phyloP scores from a whole-genome alignment of 345 rosid species.

The Conringia planisiliqua region DNA sequence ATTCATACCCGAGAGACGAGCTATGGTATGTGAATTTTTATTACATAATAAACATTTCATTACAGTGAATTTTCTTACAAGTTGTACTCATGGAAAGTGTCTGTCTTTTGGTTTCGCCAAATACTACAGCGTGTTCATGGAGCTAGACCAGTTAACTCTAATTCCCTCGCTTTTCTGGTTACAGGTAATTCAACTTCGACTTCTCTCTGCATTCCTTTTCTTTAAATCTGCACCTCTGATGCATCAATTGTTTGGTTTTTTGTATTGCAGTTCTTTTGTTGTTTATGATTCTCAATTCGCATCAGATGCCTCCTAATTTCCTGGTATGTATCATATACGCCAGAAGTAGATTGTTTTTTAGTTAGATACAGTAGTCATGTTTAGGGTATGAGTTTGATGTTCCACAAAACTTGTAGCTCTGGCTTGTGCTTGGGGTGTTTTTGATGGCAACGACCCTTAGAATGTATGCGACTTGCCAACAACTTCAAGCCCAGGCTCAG shows the following conservation, averaged over 20 bases:
- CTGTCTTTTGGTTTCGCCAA: neutral
- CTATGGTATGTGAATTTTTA: slow-evolving; percentile 45
- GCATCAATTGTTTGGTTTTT: slow-evolving; percentile 1
- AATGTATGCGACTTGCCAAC: slow-evolving; percentile 95
- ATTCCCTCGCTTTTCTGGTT: slow-evolving; percentile 87
- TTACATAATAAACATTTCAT: neutral
- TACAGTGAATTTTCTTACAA: neutral
- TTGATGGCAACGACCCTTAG: slow-evolving; percentile 82
- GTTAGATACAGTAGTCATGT: neutral
- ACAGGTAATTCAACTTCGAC: slow-evolving; percentile 49
- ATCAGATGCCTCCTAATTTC: slow-evolving; percentile 92
- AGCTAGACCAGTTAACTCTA: slow-evolving; percentile 75
- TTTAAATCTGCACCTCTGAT: neutral
- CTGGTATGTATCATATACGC: slow-evolving; percentile 46
- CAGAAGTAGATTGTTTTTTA: neutral
- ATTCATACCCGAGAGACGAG: slow-evolving; percentile 64
- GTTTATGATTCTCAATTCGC: slow-evolving; percentile 93
- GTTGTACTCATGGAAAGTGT: slow-evolving; percentile 5
- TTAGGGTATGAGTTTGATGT: slow-evolving; percentile 10
- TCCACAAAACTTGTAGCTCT: slow-evolving; percentile 51
- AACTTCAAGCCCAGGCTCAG: slow-evolving; percentile 92
- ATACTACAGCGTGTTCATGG: slow-evolving; percentile 72
- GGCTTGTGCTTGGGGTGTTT: slow-evolving; percentile 92
- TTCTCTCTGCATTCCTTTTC: neutral
- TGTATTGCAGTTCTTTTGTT: slow-evolving; percentile 64